Evolutionary conservation across 1,284 basidiomycete species (phyloP).

Genomic region (Tilletia caries): DNA sequence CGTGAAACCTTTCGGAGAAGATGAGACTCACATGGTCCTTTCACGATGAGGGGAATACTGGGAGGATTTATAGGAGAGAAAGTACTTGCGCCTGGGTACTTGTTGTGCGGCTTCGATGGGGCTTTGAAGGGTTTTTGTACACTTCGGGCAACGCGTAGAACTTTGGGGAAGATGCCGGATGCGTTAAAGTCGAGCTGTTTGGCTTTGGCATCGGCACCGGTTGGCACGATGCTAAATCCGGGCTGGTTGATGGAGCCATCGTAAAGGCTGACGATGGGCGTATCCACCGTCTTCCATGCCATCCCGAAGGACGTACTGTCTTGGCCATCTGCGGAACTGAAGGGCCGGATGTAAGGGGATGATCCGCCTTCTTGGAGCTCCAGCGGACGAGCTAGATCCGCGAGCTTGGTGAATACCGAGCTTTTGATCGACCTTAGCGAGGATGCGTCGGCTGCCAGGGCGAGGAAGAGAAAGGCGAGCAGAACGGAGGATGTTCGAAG

Average conservation of each 20-base stretch:
- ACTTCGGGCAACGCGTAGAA: no score
- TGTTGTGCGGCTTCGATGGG: neutral
- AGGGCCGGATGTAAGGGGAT: neutral
- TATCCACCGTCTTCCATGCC: neutral
- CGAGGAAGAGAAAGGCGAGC: neutral
- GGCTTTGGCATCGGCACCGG: neutral
- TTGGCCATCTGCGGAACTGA: neutral
- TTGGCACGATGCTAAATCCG: neutral
- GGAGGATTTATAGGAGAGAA: constrained; percentile 47
- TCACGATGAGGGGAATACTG: constrained; percentile 43
- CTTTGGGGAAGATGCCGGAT: neutral
- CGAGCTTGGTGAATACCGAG: constrained; percentile 28
- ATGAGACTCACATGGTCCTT: constrained; percentile 32
- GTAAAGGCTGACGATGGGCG: constrained; percentile 4
- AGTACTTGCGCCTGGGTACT: constrained; percentile 21
- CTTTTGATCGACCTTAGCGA: constrained; percentile 7
- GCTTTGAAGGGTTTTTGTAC: neutral
- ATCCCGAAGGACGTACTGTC: neutral
- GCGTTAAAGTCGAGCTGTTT: neutral
- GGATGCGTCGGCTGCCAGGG: neutral
- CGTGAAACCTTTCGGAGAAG: neutral
- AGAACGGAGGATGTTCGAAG: neutral
- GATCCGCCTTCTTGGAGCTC: constrained; percentile 3
- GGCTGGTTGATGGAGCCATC: constrained; percentile 11
- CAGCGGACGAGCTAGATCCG: constrained; percentile 21